Conservation (phyloP, 148 eudicot species). For the Dianthus caryophyllus region DNA sequence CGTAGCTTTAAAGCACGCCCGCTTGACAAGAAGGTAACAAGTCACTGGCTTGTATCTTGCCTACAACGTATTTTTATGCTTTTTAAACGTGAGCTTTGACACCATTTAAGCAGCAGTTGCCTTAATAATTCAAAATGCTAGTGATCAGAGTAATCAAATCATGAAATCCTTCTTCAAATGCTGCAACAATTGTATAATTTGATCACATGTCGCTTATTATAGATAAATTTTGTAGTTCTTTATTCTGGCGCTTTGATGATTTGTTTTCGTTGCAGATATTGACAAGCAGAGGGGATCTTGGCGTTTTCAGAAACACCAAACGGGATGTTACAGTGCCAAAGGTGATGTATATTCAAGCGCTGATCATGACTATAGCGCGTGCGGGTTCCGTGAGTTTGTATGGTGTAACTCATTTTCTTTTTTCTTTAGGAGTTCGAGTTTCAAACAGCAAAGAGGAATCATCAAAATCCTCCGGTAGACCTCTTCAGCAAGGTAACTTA, state of each 20-base stretch:
- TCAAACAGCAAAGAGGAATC: constrained; percentile 58
- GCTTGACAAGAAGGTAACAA: constrained; percentile 45
- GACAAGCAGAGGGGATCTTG: constrained; percentile 74
- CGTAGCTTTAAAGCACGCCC: constrained; percentile 72
- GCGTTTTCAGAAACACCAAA: constrained; percentile 66
- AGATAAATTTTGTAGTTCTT: not conserved
- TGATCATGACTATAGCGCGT: constrained; percentile 7
- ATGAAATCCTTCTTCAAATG: not conserved
- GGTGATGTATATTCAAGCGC: constrained; percentile 33
- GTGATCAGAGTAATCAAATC: not conserved
- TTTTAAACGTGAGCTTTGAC: not conserved
- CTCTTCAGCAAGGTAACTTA: constrained; percentile 75
- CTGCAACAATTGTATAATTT: not conserved
- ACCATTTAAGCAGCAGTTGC: not conserved
- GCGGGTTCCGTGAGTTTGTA: constrained; percentile 4
- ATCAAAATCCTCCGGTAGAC: constrained; percentile 59
- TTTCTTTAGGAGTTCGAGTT: constrained; percentile 60
- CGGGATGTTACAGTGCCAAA: constrained; percentile 67
- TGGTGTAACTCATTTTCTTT: not conserved
- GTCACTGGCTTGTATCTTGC: not conserved
- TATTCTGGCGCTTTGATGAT: not conserved
- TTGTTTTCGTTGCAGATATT: constrained; percentile 49
- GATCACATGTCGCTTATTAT: not conserved
- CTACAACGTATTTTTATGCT: not conserved
- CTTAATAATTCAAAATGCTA: not conserved